Conservation (phyloP, 1,284 basidiomycete genomes). For the Rhodotorula sp. region DNA sequence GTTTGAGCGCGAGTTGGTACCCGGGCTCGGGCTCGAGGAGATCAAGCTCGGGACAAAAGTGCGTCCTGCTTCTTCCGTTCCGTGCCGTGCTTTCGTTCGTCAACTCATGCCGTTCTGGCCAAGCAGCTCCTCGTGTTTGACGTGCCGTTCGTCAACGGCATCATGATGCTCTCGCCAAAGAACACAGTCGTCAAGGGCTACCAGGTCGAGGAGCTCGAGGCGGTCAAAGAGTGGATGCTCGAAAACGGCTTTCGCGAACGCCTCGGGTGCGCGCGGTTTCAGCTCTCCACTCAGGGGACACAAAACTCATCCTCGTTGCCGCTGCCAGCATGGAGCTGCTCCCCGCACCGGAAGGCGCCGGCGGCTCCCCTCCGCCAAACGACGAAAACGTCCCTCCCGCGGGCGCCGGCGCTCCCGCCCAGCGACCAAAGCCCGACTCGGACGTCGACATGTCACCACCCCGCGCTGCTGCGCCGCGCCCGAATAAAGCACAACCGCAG, state of each 20-base stretch:
- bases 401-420: background rate
- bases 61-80: background rate
- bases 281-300: background rate
- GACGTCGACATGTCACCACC: background rate
- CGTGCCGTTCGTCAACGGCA: conserved; percentile 29
- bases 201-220: conserved; percentile 38
- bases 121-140: conserved; percentile 32
- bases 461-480: background rate
- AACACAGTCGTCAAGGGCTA: conserved; percentile 40
- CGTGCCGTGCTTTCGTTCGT: too few relatives aligned
- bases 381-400: background rate
- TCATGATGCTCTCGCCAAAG: conserved; percentile 35
- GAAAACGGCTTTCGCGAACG: conserved; percentile 27
- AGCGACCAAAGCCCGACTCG: too few relatives aligned
- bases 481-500: background rate
- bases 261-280: conserved; percentile 17
- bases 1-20: conserved; percentile 33
- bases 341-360: background rate
- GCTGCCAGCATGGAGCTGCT: conserved; percentile 13
- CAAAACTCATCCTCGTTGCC: too few relatives aligned
- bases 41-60: conserved; percentile 40
- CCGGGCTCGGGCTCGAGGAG: conserved; percentile 29
- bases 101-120: too few relatives aligned
- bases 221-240: conserved; percentile 21
- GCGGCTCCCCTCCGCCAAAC: too few relatives aligned